Base-by-base conservation (phyloP, 192 early-diverging fungal genomes). In the Coemansia sp. region DNA sequence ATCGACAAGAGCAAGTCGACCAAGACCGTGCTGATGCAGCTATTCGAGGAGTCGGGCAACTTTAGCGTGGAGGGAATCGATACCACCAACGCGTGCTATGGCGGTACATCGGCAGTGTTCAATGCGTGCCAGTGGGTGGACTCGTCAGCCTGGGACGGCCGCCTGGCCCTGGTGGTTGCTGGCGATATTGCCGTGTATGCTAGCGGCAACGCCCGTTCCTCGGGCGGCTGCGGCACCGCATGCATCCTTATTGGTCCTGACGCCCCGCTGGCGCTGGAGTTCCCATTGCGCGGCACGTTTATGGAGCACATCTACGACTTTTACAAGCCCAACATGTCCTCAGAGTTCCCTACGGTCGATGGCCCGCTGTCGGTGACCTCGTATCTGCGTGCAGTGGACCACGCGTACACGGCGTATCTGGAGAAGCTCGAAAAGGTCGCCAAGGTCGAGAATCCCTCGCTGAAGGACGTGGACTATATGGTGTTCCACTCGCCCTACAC, bases 1-100 rank as follows among this genome's bases (percentile, higher is more conserved):
- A 92, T 99, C 53, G 96, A 99, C 84, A 99, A 99, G 82, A 91
- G 91, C 55, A 99, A 99, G 84, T 89, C 93, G 23, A 94, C 95
- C 66, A 99, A 99, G 82, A 86, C 92, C 7, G 88, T 89, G 28
- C 83, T 99, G 55, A 99, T 99, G 97, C 88, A 89, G 55, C 83
- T 99, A 30, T 99, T 99, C 63, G 74, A 76, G 45, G 88, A 92
- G 55, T 86, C 86, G 36, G 92, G 89, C 37, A 99, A 99, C 85
- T 86, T 85, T 47, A 88, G 87, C 67, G 89, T 99, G 28, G 94
- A 94, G 71, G 97, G 97, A 39, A 89, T 99, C 46, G 94, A 97
- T 63, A 97, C 93, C 47, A 96, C 91, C 70, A 99, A 99, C 62
- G 97, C 97, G 28, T 99, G 97, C 83, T 99, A 99, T 69, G 97